Percentiles rank a stretch among this genome's conserved stretches.
phyloP scores from a whole-genome alignment of 495 filamentous ascomycete genomes.

The Immersiella caudata region DNA sequence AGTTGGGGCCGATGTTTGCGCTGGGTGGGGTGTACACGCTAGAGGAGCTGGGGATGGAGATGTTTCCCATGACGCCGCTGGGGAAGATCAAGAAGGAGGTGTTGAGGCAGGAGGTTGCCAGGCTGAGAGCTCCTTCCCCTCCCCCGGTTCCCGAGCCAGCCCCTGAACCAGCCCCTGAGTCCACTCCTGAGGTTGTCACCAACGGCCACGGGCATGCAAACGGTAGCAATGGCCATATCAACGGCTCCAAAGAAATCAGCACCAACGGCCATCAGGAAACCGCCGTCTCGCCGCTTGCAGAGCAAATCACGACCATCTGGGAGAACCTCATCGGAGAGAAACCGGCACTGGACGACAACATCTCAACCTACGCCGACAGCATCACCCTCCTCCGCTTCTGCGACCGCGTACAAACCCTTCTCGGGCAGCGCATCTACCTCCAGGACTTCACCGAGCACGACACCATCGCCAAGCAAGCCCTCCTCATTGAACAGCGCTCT shows the following conservation, averaged over 20 bases:
- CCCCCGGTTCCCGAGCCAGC: neutral
- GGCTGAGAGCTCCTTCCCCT: slow-evolving; percentile 8
- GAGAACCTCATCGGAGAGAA: slow-evolving; percentile 23
- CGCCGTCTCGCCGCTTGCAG: neutral
- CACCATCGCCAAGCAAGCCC: slow-evolving; percentile 23
- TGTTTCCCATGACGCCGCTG: slow-evolving; percentile 41
- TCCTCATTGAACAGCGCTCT: slow-evolving; percentile 16
- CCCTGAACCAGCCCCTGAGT: neutral
- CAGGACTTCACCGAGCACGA: slow-evolving; percentile 21
- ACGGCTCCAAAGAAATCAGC: too few relatives aligned
- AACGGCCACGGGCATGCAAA: neutral
- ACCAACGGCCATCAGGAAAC: neutral
- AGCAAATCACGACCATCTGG: slow-evolving; percentile 21
- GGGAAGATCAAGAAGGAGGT: slow-evolving; percentile 46
- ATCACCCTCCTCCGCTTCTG: slow-evolving; percentile 32
- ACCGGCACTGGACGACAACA: slow-evolving; percentile 14
- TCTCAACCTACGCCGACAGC: slow-evolving; percentile 26
- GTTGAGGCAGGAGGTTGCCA: slow-evolving; percentile 26
- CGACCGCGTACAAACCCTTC: slow-evolving; percentile 21
- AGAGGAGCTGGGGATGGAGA: slow-evolving; percentile 34
- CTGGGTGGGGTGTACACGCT: slow-evolving; percentile 40
- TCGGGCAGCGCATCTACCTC: slow-evolving; percentile 21
- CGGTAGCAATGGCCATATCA: too few relatives aligned
- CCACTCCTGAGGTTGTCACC: neutral
- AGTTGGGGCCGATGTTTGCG: slow-evolving; percentile 40